These are phyloP conservation scores for Dryadomyces sulphureus DNA, from an alignment of 2,329 filamentous ascomycete species.

Conservation along the genomic window DNA sequence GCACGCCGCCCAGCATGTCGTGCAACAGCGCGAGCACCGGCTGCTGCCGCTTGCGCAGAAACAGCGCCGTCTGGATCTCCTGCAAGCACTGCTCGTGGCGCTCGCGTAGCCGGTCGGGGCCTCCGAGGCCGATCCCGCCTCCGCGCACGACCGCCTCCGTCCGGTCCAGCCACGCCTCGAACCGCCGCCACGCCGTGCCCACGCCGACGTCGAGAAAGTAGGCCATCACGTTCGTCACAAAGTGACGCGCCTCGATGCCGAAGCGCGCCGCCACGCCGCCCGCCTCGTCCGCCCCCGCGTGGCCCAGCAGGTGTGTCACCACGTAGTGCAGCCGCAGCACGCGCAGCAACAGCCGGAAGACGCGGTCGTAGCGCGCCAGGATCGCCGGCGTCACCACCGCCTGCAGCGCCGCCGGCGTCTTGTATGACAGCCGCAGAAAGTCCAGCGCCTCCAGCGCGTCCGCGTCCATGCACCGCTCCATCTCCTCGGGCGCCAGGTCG, in stretches of 20 bases:
- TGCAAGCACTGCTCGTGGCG: slow-evolving; percentile 63
- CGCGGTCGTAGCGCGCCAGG: slow-evolving; percentile 66
- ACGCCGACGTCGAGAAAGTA: slow-evolving; percentile 76
- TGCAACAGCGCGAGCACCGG: slow-evolving; percentile 61
- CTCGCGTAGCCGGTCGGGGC: slow-evolving; percentile 47
- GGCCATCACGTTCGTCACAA: slow-evolving; percentile 55
- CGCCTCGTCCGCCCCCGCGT: slow-evolving; percentile 23
- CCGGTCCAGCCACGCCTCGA: slow-evolving; percentile 53
- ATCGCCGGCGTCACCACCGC: slow-evolving; percentile 57
- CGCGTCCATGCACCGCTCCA: slow-evolving; percentile 70
- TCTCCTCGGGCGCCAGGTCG: slow-evolving; percentile 62
- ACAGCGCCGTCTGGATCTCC: slow-evolving; percentile 55
- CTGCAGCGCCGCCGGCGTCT: slow-evolving; percentile 54
- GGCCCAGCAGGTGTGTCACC: slow-evolving; percentile 48
- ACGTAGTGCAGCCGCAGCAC: slow-evolving; percentile 68
- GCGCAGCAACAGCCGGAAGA: slow-evolving; percentile 70
- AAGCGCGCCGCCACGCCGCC: slow-evolving; percentile 35
- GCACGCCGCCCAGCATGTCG: slow-evolving; percentile 58
- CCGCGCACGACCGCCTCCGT: slow-evolving; percentile 28
- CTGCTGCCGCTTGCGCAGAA: slow-evolving; percentile 61
- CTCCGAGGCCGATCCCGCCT: slow-evolving; percentile 15
- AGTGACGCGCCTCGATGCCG: slow-evolving; percentile 63
- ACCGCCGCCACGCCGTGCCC: slow-evolving; percentile 54
- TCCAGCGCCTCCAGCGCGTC: slow-evolving; percentile 79
- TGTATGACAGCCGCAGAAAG: slow-evolving; percentile 79